Evolutionary conservation across 2,329 filamentous ascomycete genomes (phyloP), one percentile per base, ranked within the genome.

Genomic region (Colletotrichum salicis): DNA sequence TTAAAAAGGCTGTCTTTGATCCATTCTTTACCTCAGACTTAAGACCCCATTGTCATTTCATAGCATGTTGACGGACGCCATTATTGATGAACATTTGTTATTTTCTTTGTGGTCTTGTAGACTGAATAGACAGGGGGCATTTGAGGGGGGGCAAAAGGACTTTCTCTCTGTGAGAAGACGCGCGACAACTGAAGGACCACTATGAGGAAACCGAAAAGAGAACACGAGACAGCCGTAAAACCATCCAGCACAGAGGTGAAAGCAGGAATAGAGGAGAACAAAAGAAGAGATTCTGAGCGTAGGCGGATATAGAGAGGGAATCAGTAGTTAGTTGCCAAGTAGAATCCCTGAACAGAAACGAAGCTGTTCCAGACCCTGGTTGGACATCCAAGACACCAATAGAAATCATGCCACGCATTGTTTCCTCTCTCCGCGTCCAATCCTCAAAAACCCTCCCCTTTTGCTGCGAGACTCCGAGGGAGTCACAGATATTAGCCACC

Each of bases 381-480:
- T 62, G 52, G 51, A 72, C 61, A 64, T 67, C 67, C 73, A 71
- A 71, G 64, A 59, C 61, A 62, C 45, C 67, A 69, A 67, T 41
- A 60, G 31, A 76, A 74, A 78, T 79, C 79, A 79, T 80, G 79
- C 79, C 81, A 77, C 78, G 79, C 79, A 82, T 80, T 80, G 63
- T 81, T 81, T 81, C 80, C 78, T 77, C 78, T 78, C 79, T 79
- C 78, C 76, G 79, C 76, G 76, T 75, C 78, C 76, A 80, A 82
- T 81, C 79, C 79, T 79, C 66, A 75, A 78, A 76, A 77, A 77
- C 80, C 37, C 77, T 78, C 76, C 78, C 82, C 78, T 76, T 73
- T 78, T 78, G 78, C 79, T 75, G 77, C 76, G 76, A 69, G 41
- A 70, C 63, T 67, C 54, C 64, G 64, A 45, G 75, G 76, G 72